Base-by-base conservation (phyloP, 345 rosid species). In the Viola odorata region DNA sequence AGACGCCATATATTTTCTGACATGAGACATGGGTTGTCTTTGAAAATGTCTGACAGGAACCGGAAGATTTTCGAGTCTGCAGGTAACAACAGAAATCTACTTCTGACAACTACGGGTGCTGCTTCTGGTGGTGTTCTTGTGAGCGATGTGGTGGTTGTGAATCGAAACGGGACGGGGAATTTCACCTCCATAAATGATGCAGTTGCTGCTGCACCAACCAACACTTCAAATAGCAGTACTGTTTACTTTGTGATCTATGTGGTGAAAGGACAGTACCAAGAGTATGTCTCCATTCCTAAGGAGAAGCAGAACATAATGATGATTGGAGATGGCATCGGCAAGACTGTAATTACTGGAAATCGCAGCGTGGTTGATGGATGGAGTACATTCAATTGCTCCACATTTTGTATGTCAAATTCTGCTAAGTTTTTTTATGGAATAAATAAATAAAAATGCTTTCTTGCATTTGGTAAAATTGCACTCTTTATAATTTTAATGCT, bases 181-280 rank as follows among this genome's bases (percentile, higher is more conserved):
- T 81, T 69, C 41, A 69, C 69, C 8, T 70, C 65, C 53, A 80
- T 85, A n/a, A 80, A 47, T 10, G 81, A 75, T 2, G 91, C 91
- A 4, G 54, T 85, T 5, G 53, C 63, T 0, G 79, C 81, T 6
- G 85, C 87, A 3, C 85, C 87, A 0, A 71, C 69, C 4, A 64
- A 68, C 40, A 62, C 64, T 5, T 36, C 47, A 6, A 37, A 54
- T 4, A 48, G 54, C 4, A 16, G 55, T 36, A 61, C 32, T 23
- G 32, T 23, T 8, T 81, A 81, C 6, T 55, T 58, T 49, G 58
- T 67, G 51, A 60, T 75, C 14, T 75, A 58, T 57, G 62, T 75
- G 4, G 60, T 48, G 6, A 66, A 53, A 5, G 79, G 79, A 16
- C 23, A 47, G 13, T 75, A 70, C 39, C 15, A 41, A 0, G 79